Base-by-base conservation (phyloP, 352 stramenopile species). In the Pythium rhizo-oryzae region DNA sequence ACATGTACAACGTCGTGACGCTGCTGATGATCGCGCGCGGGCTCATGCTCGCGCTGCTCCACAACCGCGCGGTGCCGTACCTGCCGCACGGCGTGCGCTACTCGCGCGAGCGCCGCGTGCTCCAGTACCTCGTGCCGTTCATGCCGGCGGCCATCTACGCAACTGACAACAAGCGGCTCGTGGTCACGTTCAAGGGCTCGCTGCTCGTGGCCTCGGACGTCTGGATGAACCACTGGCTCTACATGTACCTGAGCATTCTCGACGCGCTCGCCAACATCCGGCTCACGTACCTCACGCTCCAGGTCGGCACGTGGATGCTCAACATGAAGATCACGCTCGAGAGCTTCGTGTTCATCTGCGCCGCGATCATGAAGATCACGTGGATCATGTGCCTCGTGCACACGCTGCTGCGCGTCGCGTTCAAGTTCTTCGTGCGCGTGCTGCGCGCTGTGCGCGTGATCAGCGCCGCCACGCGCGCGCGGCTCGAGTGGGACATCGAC, bases 161-260 rank as follows among this genome's bases (percentile, higher is more conserved):
- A 30, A 54, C 80, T 5, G 76, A 82, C 11, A 62, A 87, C 23
- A 72, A 74, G 15, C 77, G 69, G 8, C 23, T 64, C 0, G 74
- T 87, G 13, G 79, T 90, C 37, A 71, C 69, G 1, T 87, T 89
- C 68, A 85, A 87, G 28, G 82, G 78, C 23, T 74, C 67, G 49
- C 25, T 80, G 15, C 62, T 90, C 30, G 81, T 87, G 69, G 82
- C 77, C 0, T 89, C 82, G 1, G 79, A 89, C 28, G 62, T 86
- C 2, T 89, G 82, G 82, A 85, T 89, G 59, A 90, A 89, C 62
- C 80, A 90, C 56, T 90, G 82, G 82, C 65, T 89, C 1, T 90
- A 89, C 65, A 87, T 89, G 8, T 37, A 72, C 6, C 52, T 89
- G 2, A 89, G 82, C 57, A 81, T 87, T 15, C 50, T 88, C 37